Percentiles rank a stretch among this genome's conserved stretches.
Evolutionary conservation across 31 red algal genomes (phyloP).

Genomic region (Asparagopsis taxiformis): DNA sequence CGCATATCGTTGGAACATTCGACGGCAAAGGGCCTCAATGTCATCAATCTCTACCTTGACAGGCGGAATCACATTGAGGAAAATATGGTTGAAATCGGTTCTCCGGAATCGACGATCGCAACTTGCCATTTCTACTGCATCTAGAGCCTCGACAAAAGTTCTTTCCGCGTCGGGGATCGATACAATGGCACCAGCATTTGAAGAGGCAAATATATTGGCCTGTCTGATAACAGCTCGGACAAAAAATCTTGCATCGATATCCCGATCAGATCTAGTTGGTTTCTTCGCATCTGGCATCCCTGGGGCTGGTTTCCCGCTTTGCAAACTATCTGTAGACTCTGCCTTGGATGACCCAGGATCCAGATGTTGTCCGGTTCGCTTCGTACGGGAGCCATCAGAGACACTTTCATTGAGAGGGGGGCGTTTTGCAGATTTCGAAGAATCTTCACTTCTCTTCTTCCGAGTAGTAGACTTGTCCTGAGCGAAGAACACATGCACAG

Average conservation of each 20-base stretch:
- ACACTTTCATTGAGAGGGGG: constrained; percentile 13
- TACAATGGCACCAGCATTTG: constrained; percentile 69
- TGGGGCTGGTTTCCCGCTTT: not conserved
- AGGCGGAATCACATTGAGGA: constrained; percentile 87
- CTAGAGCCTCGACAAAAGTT: constrained; percentile 94
- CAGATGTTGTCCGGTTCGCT: not conserved
- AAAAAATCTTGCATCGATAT: constrained; percentile 95
- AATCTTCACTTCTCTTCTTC: constrained; percentile 10
- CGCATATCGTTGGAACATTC: constrained; percentile 92
- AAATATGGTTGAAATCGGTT: constrained; percentile 97
- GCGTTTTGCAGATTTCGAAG: constrained; percentile 5
- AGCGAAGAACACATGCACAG: constrained; percentile 96
- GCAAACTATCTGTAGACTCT: not conserved
- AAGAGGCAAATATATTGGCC: constrained; percentile 68
- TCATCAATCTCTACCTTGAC: constrained; percentile 93
- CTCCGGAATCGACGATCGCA: constrained; percentile 89
- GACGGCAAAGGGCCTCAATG: constrained; percentile 88
- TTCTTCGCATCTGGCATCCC: constrained; percentile 8
- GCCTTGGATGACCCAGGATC: not conserved
- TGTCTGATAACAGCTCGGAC: constrained; percentile 93
- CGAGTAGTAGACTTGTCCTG: constrained; percentile 74
- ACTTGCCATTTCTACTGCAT: constrained; percentile 94
- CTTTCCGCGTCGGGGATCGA: constrained; percentile 93
- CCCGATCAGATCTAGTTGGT: constrained; percentile 34
- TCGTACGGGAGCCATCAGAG: not conserved